Base-by-base conservation (phyloP, 352 stramenopile genomes). In the Phytophthora europaea region DNA sequence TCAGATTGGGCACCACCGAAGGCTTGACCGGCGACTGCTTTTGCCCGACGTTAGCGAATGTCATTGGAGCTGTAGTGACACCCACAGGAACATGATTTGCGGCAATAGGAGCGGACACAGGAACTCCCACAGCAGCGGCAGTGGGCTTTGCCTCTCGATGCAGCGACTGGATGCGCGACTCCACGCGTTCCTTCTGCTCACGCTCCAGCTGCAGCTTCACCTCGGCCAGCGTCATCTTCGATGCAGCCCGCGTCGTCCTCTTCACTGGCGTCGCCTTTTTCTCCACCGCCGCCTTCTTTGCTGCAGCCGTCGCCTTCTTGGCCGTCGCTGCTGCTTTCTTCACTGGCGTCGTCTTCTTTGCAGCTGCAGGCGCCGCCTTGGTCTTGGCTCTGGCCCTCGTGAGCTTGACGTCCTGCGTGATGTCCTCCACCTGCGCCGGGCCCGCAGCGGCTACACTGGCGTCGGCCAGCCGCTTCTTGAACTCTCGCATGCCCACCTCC, bases 401-500 rank as follows among this genome's bases (percentile, higher is more conserved):
- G 16, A 23, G 31, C 48, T 80, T 78, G 10, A 67, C 43, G 13
- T 70, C 38, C 47, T 67, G 52, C 40, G 45, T 72, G 55, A 64
- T 18, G 47, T 84, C 12, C 47, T 66, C 67, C 23, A 73, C 58
- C 45, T 68, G 28, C 28, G 43, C 22, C 20, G 48, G 48, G 0
- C 20, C 4, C 8, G 38, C 38, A 9, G 15, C 38, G 13, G 16
- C 36, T 15, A 16, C 36, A 38, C 7, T 38, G 36, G 13, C 13
- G 38, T 47, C 45, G 7, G 69, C 81, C 61, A 93, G 73, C 10
- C 87, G 87, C 58, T 84, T 84, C 61, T 84, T 82, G 28, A 94
- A 77, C 67, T 89, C 87, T 53, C 87, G 85, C 80, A 94, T 88
- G 18, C 87, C 85, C 38, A 90, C 85, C 61, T 90, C 81, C 50